These are phyloP conservation scores for Globisporangium uncinulatum DNA, from an alignment of 352 stramenopile species.

Conservation along the genomic window DNA sequence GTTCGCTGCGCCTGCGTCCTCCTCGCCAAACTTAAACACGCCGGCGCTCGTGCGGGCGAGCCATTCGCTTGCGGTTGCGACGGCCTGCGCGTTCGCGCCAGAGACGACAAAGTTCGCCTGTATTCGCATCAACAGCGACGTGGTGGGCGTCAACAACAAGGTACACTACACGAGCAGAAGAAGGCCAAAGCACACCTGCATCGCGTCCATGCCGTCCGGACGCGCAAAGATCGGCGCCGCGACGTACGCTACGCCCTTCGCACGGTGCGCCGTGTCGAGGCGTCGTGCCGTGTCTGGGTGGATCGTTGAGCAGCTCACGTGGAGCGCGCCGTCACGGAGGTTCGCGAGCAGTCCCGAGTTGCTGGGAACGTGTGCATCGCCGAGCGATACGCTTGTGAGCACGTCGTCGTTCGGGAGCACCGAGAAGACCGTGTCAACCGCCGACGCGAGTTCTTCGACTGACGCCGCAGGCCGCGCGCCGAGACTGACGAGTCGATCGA, in stretches of 20 bases:
- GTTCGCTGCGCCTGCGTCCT: slow-evolving; percentile 60
- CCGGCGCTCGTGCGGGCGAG: slow-evolving; percentile 36
- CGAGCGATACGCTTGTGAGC: slow-evolving; percentile 33
- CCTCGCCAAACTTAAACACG: slow-evolving; percentile 44
- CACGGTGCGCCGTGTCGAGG: slow-evolving; percentile 32
- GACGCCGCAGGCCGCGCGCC: slow-evolving; percentile 29
- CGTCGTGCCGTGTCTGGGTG: slow-evolving; percentile 47
- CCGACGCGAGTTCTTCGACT: slow-evolving; percentile 33
- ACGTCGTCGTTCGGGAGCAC: slow-evolving; percentile 69
- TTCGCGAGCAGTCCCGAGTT: slow-evolving; percentile 29
- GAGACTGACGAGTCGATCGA: slow-evolving; percentile 21
- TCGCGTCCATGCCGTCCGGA: slow-evolving; percentile 60
- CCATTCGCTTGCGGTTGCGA: slow-evolving; percentile 28
- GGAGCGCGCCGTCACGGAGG: slow-evolving; percentile 27
- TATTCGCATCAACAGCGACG: too few species aligned
- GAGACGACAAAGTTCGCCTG: slow-evolving; percentile 61
- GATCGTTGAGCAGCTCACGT: slow-evolving; percentile 73
- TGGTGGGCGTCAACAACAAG: too few species aligned
- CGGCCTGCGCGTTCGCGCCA: slow-evolving; percentile 25
- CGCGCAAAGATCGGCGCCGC: slow-evolving; percentile 65
- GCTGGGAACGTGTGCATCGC: slow-evolving; percentile 13
- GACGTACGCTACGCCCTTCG: slow-evolving; percentile 32
- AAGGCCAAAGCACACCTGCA: slow-evolving; percentile 8
- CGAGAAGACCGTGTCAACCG: slow-evolving; percentile 41
- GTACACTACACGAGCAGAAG: too few species aligned